Conservation (phyloP, 495 filamentous ascomycete genomes). For the Daldinia concentrica region DNA sequence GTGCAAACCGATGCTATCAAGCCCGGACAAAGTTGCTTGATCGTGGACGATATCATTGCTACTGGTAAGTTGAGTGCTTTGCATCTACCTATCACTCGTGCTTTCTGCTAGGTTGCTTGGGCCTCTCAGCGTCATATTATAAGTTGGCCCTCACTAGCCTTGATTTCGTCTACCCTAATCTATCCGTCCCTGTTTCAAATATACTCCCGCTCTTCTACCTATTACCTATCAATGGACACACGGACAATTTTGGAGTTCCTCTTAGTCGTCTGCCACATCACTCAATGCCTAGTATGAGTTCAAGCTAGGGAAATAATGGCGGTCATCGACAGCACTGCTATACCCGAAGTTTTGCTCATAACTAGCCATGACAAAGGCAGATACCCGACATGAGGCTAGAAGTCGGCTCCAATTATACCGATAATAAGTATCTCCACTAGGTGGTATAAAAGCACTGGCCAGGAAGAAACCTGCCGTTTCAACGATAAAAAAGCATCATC, state of each 20-base stretch:
- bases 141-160: constrained; percentile 1
- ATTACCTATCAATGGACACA: not conserved
- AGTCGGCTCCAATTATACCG: constrained; percentile 13
- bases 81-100: constrained; percentile 3
- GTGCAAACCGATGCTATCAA: constrained; percentile 88
- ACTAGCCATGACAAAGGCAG: not conserved
- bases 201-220: not conserved
- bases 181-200: not conserved
- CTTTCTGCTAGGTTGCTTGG: constrained; percentile 15
- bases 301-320: constrained; percentile 8
- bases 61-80: constrained; percentile 72
- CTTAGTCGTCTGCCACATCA: not conserved
- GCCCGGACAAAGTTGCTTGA: constrained; percentile 85
- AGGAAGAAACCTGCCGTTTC: not conserved
- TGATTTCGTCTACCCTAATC: not conserved
- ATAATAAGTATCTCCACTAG: constrained; percentile 2
- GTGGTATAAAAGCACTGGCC: not conserved
- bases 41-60: constrained; percentile 98
- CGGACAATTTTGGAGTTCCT: not conserved
- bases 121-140: not conserved
- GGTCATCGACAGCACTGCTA: constrained; percentile 2
- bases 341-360: constrained; percentile 10
- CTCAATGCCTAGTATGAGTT: constrained; percentile 8
- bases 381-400: constrained; percentile 5
- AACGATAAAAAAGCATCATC: constrained; percentile 10